Percentiles rank a stretch among this genome's conserved stretches.
Conservation (phyloP, 2,329 filamentous ascomycete genomes). For the Monosporascus sp. region DNA sequence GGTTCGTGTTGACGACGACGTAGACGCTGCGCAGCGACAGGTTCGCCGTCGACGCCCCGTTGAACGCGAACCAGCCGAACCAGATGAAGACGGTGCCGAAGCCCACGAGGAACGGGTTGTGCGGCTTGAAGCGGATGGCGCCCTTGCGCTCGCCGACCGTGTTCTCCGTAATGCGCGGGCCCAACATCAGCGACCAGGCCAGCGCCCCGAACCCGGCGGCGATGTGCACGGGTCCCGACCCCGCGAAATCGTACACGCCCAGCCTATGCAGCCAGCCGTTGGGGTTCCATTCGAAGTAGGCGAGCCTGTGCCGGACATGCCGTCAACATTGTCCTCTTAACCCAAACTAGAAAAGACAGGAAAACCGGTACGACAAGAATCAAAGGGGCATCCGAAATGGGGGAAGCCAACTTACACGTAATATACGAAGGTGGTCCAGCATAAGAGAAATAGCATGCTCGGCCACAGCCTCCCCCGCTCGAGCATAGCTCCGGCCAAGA, state of each 20-base stretch:
- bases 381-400: neutral
- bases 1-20: slow-evolving; percentile 54
- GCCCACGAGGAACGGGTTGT: slow-evolving; percentile 42
- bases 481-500: slow-evolving; percentile 32
- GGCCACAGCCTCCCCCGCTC: slow-evolving; percentile 31
- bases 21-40: slow-evolving; percentile 46
- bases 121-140: slow-evolving; percentile 44
- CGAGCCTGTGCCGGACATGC: slow-evolving; percentile 33
- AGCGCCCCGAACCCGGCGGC: slow-evolving; percentile 57
- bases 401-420: slow-evolving; percentile 28
- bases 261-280: slow-evolving; percentile 60
- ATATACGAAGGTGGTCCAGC: slow-evolving; percentile 61
- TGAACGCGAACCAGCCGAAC: slow-evolving; percentile 56
- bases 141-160: slow-evolving; percentile 33
- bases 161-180: slow-evolving; percentile 37
- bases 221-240: slow-evolving; percentile 60
- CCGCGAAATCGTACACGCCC: slow-evolving; percentile 54
- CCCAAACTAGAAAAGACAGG: neutral
- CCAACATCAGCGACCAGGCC: slow-evolving; percentile 58
- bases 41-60: slow-evolving; percentile 43
- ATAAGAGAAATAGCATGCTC: slow-evolving; percentile 58
- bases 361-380: neutral
- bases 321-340: neutral
- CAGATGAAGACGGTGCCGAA: slow-evolving; percentile 60
- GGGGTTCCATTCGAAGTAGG: slow-evolving; percentile 64